A percentile compares a stretch with the other conserved stretches of the same genome.
Evolutionary conservation across 306 rosid genomes (phyloP).

Genomic region (Betula pendula): DNA sequence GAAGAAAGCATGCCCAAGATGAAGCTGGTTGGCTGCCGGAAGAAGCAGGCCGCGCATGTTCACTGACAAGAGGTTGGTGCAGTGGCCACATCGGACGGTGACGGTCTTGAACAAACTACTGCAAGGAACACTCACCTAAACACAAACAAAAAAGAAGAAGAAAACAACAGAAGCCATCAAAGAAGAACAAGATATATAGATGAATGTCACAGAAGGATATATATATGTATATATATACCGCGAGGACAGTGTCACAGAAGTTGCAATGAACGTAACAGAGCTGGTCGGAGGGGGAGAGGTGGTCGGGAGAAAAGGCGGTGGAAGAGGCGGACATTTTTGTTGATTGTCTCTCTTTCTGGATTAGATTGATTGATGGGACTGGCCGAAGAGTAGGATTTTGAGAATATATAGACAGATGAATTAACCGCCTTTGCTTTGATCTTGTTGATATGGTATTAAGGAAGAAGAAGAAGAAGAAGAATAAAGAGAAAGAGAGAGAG

Average conservation of each 20-base stretch:
- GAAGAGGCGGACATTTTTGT: constrained; percentile 68
- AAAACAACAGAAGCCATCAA: not conserved
- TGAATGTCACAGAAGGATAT: no score
- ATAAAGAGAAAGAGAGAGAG: constrained; percentile 7
- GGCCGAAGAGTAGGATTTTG: constrained; percentile 59
- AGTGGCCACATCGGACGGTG: constrained; percentile 94
- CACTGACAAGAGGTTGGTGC: constrained; percentile 88
- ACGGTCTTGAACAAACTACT: constrained; percentile 88
- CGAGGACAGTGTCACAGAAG: constrained; percentile 93
- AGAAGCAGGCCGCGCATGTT: constrained; percentile 74
- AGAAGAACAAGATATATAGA: not conserved
- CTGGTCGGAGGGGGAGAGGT: constrained; percentile 84
- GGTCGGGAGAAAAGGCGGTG: constrained; percentile 71
- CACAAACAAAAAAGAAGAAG: not conserved
- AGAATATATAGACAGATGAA: constrained; percentile 41
- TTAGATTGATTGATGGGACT: constrained; percentile 89
- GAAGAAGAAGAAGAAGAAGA: not conserved
- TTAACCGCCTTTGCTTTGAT: constrained; percentile 51
- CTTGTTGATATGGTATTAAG: constrained; percentile 32
- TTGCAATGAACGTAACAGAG: constrained; percentile 97
- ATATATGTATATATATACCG: constrained; percentile 45
- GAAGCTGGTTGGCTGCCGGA: constrained; percentile 67
- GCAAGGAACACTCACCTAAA: constrained; percentile 90
- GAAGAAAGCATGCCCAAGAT: constrained; percentile 64
- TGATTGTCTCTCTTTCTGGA: constrained; percentile 16